Evolutionary conservation across 192 early-diverging fungal genomes (phyloP).

Genomic region (Geranomyces variabilis): DNA sequence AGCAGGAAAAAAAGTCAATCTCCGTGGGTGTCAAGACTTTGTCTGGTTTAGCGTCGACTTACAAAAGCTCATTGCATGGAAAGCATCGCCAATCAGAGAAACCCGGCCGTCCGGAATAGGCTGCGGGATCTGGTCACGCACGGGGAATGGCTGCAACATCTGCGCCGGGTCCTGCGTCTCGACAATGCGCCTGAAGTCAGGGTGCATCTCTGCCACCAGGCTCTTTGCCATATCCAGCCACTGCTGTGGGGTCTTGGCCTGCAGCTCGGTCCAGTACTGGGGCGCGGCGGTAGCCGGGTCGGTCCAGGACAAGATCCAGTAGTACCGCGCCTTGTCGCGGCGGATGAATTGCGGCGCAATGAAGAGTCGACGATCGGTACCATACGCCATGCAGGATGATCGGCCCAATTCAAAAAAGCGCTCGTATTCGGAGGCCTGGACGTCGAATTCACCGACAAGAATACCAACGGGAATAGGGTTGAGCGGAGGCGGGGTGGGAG

Average conservation of each 20-base stretch:
- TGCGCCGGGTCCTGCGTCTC: background rate
- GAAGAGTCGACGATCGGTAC: background rate
- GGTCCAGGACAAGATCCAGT: conserved; percentile 1
- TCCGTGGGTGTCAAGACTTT: too few relatives aligned
- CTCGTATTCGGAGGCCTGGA: background rate
- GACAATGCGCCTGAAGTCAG: background rate
- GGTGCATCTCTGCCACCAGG: background rate
- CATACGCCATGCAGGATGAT: background rate
- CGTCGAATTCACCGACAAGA: background rate
- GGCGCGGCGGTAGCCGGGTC: background rate
- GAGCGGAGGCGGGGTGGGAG: background rate
- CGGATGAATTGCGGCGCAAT: background rate
- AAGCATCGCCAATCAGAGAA: too few relatives aligned
- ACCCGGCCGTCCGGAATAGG: too few relatives aligned
- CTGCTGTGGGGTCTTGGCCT: background rate
- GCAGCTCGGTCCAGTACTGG: background rate
- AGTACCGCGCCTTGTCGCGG: background rate
- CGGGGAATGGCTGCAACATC: background rate
- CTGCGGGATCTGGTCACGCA: background rate
- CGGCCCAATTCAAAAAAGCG: background rate
- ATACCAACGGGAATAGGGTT: background rate
- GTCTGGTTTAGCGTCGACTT: too few relatives aligned
- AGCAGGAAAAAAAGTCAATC: background rate
- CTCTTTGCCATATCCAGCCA: background rate
- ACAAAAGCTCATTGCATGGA: too few relatives aligned